Conservation (phyloP, 2,329 filamentous ascomycete species). For the Parafenestella ontariensis region DNA sequence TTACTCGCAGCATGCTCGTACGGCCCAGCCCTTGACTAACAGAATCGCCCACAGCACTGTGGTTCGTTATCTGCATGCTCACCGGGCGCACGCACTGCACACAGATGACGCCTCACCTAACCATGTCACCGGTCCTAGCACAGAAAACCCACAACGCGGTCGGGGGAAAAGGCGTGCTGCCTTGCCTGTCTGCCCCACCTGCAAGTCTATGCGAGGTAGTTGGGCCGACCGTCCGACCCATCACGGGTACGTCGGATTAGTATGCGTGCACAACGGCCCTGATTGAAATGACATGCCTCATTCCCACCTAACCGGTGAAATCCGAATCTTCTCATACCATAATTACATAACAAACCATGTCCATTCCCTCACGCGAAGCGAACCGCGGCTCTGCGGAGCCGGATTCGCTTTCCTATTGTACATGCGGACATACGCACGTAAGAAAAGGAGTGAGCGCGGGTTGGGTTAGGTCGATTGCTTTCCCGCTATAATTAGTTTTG, state of each 20-base stretch:
- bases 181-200: background rate
- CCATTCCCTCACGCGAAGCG: background rate
- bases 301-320: too few relatives aligned
- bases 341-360: background rate
- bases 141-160: background rate
- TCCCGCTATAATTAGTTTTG: slow-evolving; percentile 8
- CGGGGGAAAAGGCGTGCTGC: background rate
- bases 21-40: background rate
- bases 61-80: slow-evolving; percentile 1
- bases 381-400: background rate
- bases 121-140: slow-evolving; percentile 1
- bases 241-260: background rate
- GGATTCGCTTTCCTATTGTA: background rate
- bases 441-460: background rate
- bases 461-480: background rate
- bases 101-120: slow-evolving; percentile 2
- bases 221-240: background rate
- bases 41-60: background rate
- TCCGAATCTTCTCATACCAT: too few relatives aligned
- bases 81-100: background rate
- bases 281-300: background rate
- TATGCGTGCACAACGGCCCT: background rate
- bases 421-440: background rate
- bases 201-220: background rate
- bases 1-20: background rate